Base-by-base conservation (phyloP, 2,329 filamentous ascomycete genomes). In the Aspergillus terreus region DNA sequence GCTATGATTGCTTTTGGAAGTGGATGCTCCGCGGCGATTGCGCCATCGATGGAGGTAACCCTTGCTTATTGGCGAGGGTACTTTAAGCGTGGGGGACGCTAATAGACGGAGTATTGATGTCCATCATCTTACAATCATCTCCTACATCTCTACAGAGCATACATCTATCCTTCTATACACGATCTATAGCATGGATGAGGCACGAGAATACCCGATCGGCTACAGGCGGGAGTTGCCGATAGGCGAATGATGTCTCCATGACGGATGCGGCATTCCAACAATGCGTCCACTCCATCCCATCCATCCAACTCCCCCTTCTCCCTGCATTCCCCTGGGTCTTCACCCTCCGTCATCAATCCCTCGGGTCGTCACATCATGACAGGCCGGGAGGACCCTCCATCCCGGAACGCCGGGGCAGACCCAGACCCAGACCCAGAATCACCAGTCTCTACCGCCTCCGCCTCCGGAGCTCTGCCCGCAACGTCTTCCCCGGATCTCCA, bases 11-110 rank as follows among this genome's bases (percentile, higher is more conserved):
- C 40, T 42, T 42, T 42, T 42, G 7, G 14, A 9, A 17, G 35
- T 17, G 19, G 19, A 43, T 11, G n/a, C 32, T n/a, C 19, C 27
- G 23, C 45, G 32, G 19, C 50, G 32, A 51, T 51, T 47, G 50
- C 50, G 50, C 50, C 46, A 51, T 51, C 50, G 45, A 45, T 10
- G 9, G 23, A 32, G n/a, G 11, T 36, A 7, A 45, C 7, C 15
- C 19, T 10, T 51, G 50, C 23, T 23, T 23, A 51, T 51, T 51
- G 50, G 50, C 9, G 19, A 6, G 3, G 15, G 3, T 27, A 33
- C 10, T 19, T 46, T 36, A 41, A 50, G 36, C 38, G 45, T 41
- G 36, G 35, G 23, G 23, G 35, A 33, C 27, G 19, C n/a, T 23
- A 27, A 30, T 11, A 30, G 6, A 9, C 27, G 2, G 7, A 23